These are phyloP conservation scores for Eruca vesicaria DNA, from an alignment of 441 rosid species.

Conservation along the genomic window DNA sequence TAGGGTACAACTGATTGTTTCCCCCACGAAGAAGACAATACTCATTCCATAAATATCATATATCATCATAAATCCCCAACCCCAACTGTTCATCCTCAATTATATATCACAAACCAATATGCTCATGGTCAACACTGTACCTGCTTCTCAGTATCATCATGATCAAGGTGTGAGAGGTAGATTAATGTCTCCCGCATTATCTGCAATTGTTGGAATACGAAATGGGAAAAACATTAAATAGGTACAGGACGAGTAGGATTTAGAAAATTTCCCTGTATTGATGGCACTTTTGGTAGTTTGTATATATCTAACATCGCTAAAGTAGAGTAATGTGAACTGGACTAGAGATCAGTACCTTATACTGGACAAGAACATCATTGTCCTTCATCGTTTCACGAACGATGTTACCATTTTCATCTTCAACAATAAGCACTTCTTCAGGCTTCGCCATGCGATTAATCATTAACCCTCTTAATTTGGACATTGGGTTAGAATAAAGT, in stretches of 20 bases:
- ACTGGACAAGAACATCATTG: conserved; percentile 99
- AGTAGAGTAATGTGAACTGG: conserved; percentile 1
- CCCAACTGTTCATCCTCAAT: too few relatives aligned
- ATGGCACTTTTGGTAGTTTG: not conserved
- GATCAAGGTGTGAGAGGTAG: conserved; percentile 96
- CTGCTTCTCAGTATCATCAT: conserved; percentile 99
- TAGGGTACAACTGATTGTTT: too few relatives aligned
- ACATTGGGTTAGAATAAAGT: conserved; percentile 86
- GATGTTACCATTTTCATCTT: conserved; percentile 99
- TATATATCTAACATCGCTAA: conserved; percentile 2
- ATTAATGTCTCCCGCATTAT: conserved; percentile 97
- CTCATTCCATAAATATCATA: too few relatives aligned
- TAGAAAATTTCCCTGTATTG: not conserved
- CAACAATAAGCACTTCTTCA: conserved; percentile 98
- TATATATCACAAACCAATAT: too few relatives aligned
- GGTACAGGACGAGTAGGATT: not conserved
- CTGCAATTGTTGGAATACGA: conserved; percentile 47
- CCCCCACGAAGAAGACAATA: too few relatives aligned
- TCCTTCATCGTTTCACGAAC: conserved; percentile 99
- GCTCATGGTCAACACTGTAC: conserved; percentile 41
- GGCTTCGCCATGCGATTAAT: conserved; percentile 99
- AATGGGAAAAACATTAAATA: not conserved
- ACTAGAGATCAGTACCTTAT: conserved; percentile 57
- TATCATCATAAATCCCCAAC: too few relatives aligned
- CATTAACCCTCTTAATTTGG: conserved; percentile 95